Percentiles rank a stretch among this genome's conserved stretches.
Evolutionary conservation across 768 basidiomycete genomes (phyloP).

Genomic region (Multifurca ochricompacta): DNA sequence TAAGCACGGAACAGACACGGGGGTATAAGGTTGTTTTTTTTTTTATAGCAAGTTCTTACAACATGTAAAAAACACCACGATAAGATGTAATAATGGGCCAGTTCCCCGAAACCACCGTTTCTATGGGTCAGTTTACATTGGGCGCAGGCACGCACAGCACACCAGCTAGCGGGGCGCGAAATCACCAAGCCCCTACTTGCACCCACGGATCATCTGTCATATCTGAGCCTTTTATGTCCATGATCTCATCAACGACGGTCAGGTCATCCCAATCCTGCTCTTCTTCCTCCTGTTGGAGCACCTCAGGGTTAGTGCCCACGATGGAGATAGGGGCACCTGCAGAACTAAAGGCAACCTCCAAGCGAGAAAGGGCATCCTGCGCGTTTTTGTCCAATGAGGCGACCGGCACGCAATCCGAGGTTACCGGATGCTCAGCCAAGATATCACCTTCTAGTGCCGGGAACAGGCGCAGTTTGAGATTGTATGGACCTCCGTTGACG

Average conservation of each 20-base stretch:
- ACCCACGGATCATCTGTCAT: slow-evolving; percentile 5
- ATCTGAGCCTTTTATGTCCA: slow-evolving; percentile 2
- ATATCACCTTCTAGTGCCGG: slow-evolving; percentile 14
- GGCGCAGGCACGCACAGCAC: background rate
- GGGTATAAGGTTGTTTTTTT: slow-evolving; percentile 6
- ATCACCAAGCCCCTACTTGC: slow-evolving; percentile 12
- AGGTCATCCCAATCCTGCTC: slow-evolving; percentile 17
- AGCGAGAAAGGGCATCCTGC: slow-evolving; percentile 12
- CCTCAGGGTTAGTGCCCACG: slow-evolving; percentile 1
- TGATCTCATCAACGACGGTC: slow-evolving; percentile 17
- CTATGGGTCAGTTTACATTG: background rate
- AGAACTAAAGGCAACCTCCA: slow-evolving; percentile 15
- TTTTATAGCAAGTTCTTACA: too few relatives aligned
- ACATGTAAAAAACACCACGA: background rate
- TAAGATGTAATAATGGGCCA: background rate
- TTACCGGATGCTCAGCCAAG: slow-evolving; percentile 7
- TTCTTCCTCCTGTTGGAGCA: slow-evolving; percentile 6
- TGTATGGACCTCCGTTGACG: slow-evolving; percentile 16
- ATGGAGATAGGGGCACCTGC: slow-evolving; percentile 17
- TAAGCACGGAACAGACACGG: background rate
- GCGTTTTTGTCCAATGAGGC: slow-evolving; percentile 4
- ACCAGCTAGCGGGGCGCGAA: background rate
- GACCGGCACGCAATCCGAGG: slow-evolving; percentile 4
- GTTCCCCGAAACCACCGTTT: background rate
- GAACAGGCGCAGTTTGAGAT: slow-evolving; percentile 16